Evolutionary conservation across 495 filamentous ascomycete species (phyloP).

Genomic region (Talaromyces trachyspermus): DNA sequence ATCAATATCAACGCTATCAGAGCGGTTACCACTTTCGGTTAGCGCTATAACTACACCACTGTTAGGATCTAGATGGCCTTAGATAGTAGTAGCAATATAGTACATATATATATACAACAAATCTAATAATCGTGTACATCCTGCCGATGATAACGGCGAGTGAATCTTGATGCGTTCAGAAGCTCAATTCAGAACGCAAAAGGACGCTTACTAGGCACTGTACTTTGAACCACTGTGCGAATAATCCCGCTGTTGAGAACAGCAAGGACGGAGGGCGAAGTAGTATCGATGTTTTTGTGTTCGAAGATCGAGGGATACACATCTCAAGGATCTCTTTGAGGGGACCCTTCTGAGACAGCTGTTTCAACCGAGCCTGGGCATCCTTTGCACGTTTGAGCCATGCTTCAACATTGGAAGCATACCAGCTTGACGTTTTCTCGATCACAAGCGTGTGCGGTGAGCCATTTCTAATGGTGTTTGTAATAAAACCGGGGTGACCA

Average conservation of each 20-base stretch:
- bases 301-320: background rate
- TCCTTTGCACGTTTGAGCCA: background rate
- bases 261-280: background rate
- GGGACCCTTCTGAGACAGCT: background rate
- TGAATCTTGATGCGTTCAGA: too few species aligned
- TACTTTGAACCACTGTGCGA: background rate
- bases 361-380: background rate
- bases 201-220: constrained; percentile 2
- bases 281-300: background rate
- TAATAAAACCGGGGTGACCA: background rate
- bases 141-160: too few species aligned
- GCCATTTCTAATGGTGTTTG: background rate
- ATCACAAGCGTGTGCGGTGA: background rate
- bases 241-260: background rate
- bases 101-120: too few species aligned
- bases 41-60: too few species aligned
- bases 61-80: too few species aligned
- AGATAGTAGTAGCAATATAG: too few species aligned
- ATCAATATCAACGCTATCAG: too few species aligned
- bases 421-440: background rate
- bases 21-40: too few species aligned
- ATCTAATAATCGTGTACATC: too few species aligned
- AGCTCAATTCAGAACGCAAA: too few species aligned
- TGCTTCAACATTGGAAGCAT: background rate
- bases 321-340: background rate